Evolutionary conservation across 2,329 filamentous ascomycete genomes (phyloP).

Genomic region (Ascochyta fabae): DNA sequence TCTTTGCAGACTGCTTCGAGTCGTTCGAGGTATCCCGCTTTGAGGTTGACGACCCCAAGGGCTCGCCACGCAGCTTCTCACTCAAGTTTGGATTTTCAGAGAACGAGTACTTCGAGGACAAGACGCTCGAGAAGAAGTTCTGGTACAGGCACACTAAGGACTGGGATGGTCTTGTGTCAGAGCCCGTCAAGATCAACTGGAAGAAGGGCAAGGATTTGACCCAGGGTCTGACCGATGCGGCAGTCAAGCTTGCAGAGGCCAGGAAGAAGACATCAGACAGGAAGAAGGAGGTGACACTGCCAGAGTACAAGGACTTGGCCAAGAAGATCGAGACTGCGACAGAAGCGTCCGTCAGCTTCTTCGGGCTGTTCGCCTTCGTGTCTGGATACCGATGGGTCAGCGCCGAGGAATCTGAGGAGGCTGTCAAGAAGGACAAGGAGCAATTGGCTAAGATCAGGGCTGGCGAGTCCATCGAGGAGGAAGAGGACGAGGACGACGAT

Average conservation of each 20-base stretch:
- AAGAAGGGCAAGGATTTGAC: slow-evolving; percentile 80
- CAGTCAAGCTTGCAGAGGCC: slow-evolving; percentile 71
- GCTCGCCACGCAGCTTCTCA: slow-evolving; percentile 80
- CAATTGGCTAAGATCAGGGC: slow-evolving; percentile 56
- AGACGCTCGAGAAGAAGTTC: slow-evolving; percentile 86
- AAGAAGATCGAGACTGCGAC: slow-evolving; percentile 63
- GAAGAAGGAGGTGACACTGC: slow-evolving; percentile 61
- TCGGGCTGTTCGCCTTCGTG: slow-evolving; percentile 83
- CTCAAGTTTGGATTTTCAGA: slow-evolving; percentile 75
- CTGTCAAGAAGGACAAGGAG: slow-evolving; percentile 66
- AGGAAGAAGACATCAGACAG: slow-evolving; percentile 54
- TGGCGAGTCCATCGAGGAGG: slow-evolving; percentile 49
- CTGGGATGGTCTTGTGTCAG: slow-evolving; percentile 80
- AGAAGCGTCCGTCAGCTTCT: slow-evolving; percentile 77
- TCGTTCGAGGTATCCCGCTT: slow-evolving; percentile 78
- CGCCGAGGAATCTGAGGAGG: slow-evolving; percentile 72
- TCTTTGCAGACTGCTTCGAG: slow-evolving; percentile 73
- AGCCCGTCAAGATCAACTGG: slow-evolving; percentile 87
- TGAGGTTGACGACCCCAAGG: slow-evolving; percentile 71
- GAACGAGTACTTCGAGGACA: slow-evolving; percentile 84
- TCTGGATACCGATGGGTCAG: slow-evolving; percentile 69
- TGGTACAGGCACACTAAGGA: slow-evolving; percentile 76
- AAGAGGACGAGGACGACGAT: slow-evolving; percentile 61
- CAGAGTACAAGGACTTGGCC: slow-evolving; percentile 62
- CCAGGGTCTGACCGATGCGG: slow-evolving; percentile 76